Evolutionary conservation across 2,329 filamentous ascomycete genomes (phyloP).

Genomic region (Penicillium sclerotiorum): DNA sequence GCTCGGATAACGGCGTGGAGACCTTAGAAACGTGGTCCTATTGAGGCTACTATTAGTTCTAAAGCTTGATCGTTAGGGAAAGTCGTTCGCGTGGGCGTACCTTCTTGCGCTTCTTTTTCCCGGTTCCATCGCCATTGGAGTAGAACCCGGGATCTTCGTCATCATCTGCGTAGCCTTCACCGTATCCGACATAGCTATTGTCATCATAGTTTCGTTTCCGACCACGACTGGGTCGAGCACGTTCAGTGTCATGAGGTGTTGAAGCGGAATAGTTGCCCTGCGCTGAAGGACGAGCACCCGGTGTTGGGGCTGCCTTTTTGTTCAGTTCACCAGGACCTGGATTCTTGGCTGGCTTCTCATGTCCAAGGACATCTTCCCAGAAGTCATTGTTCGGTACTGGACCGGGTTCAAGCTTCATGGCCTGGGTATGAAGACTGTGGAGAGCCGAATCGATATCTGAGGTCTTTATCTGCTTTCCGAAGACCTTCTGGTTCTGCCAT

Average conservation of each 20-base stretch:
- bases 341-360: slow-evolving; percentile 48
- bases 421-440: slow-evolving; percentile 44
- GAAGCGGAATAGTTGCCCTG: slow-evolving; percentile 33
- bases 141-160: slow-evolving; percentile 48
- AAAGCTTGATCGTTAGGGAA: neutral
- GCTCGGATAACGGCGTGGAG: slow-evolving; percentile 42
- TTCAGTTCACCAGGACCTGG: slow-evolving; percentile 28
- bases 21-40: slow-evolving; percentile 47
- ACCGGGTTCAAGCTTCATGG: slow-evolving; percentile 53
- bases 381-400: slow-evolving; percentile 49
- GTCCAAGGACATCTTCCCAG: slow-evolving; percentile 53
- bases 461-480: slow-evolving; percentile 49
- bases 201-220: slow-evolving; percentile 56
- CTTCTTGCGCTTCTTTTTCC: slow-evolving; percentile 54
- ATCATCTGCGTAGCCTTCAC: slow-evolving; percentile 54
- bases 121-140: slow-evolving; percentile 46
- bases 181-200: slow-evolving; percentile 55
- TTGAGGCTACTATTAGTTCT: slow-evolving; percentile 6
- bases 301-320: slow-evolving; percentile 33
- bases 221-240: slow-evolving; percentile 46
- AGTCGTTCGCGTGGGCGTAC: slow-evolving; percentile 29
- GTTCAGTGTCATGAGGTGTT: slow-evolving; percentile 36
- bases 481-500: slow-evolving; percentile 54
- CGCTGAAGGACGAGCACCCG: slow-evolving; percentile 25
- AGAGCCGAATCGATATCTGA: slow-evolving; percentile 46